phyloP scores from a whole-genome alignment of 148 eudicot genomes.

The Amaranthus hypochondriacus region DNA sequence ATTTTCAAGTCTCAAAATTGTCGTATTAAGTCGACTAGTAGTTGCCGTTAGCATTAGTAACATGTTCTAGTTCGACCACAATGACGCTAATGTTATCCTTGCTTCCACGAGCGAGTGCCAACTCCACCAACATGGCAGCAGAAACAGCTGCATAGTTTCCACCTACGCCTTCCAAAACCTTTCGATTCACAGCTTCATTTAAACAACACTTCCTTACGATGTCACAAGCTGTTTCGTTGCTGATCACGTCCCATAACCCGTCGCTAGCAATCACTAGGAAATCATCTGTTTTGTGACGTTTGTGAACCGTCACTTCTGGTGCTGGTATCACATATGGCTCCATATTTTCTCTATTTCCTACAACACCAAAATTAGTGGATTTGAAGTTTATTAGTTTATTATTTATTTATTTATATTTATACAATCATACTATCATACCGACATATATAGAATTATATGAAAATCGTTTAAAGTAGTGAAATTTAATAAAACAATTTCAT shows the following conservation, averaged over 20 bases:
- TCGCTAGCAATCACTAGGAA: constrained; percentile 48
- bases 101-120: constrained; percentile 47
- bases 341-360: constrained; percentile 34
- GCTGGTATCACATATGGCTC: constrained; percentile 33
- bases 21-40: background rate
- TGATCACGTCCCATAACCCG: constrained; percentile 53
- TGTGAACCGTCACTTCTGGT: constrained; percentile 38
- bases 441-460: too few relatives aligned
- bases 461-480: too few relatives aligned
- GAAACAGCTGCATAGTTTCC: constrained; percentile 27
- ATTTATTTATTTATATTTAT: too few relatives aligned
- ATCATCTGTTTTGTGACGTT: constrained; percentile 28
- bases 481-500: too few relatives aligned
- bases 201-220: constrained; percentile 33
- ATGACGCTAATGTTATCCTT: constrained; percentile 48
- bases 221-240: constrained; percentile 38
- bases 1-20: too few relatives aligned
- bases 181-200: constrained; percentile 22
- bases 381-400: background rate
- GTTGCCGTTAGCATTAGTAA: background rate
- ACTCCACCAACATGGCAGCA: constrained; percentile 37
- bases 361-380: background rate
- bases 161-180: background rate
- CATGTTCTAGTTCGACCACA: constrained; percentile 29
- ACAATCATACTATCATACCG: too few relatives aligned